These are phyloP conservation scores for Parascedosporium putredinis DNA, from an alignment of 2,329 filamentous ascomycete genomes.

Conservation along the genomic window DNA sequence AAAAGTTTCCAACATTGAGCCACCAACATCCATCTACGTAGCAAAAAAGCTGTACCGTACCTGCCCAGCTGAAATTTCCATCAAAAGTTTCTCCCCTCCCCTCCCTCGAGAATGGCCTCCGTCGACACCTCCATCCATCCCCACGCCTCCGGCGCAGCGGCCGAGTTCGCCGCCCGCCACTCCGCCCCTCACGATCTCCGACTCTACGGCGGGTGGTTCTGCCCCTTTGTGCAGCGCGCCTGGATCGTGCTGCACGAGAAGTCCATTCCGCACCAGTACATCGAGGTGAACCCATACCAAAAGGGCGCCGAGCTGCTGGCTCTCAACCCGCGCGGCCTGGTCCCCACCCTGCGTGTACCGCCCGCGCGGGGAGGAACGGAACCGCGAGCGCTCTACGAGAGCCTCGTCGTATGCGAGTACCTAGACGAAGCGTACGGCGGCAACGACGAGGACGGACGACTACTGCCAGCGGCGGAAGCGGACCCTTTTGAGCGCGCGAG, in stretches of 20 bases:
- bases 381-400: constrained; percentile 59
- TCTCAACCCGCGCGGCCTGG: constrained; percentile 62
- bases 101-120: constrained; percentile 25
- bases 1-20: background rate
- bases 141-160: constrained; percentile 38
- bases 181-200: constrained; percentile 42
- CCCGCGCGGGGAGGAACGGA: constrained; percentile 17
- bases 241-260: constrained; percentile 70
- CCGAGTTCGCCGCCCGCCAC: constrained; percentile 34
- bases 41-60: no score
- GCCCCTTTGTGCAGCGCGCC: constrained; percentile 56
- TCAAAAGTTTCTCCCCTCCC: no score
- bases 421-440: constrained; percentile 60
- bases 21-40: no score
- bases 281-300: constrained; percentile 69
- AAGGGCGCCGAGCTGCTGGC: constrained; percentile 58
- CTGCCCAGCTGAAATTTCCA: no score
- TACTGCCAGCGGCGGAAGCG: constrained; percentile 52
- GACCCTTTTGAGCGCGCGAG: constrained; percentile 55
- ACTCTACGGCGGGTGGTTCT: constrained; percentile 70
- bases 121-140: constrained; percentile 39
- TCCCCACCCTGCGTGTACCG: constrained; percentile 57
- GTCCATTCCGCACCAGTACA: constrained; percentile 57
- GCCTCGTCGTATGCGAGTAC: constrained; percentile 63
- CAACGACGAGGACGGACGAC: constrained; percentile 29